Evolutionary conservation across 139 green algal species (phyloP), one percentile per base, ranked within the genome.

Genomic region (Haematococcus lacustris): DNA sequence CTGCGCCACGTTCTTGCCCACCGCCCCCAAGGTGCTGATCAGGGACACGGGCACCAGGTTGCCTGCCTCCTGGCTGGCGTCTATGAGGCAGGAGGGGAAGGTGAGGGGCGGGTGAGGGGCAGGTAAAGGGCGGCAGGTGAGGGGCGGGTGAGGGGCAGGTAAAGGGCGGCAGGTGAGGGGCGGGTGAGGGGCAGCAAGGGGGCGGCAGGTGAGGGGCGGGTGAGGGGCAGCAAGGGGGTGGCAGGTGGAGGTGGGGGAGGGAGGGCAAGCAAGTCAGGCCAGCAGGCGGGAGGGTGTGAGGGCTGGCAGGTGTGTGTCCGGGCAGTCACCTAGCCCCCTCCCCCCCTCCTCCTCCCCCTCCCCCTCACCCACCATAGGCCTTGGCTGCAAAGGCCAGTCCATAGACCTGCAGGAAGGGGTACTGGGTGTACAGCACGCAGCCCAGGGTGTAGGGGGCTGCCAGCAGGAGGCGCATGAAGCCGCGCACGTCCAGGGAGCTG

Each of bases 351-450:
- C 9, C 43, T 17, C 17, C 43, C 9, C 9, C 43, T 17, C 17
- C 43, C 17, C 9, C 30, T 64, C 53, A 30, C 53, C 4, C 53
- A 64, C 53, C 53, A 26, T 64, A 64, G 4, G 53, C 53, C 53
- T 64, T 64, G 17, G 53, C 53, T 26, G 53, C 53, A 21, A 64
- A 26, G 23, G 53, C 53, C 53, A 64, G 53, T 9, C 53, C 53
- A 4, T 64, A 26, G 4, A 26, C 53, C 53, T 64, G 53, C 17
- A 64, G 4, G 23, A 64, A 35, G 53, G 23, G 4, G 26, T 35
- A 64, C 53, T 64, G 53, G 23, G 53, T 64, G 53, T 64, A 64
- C 13, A 64, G 53, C 53, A 64, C 53, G 26, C 53, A 64, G 23
- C 23, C 53, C 21, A 64, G 53, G 23, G 33, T 26, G 53, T 64